Evolutionary conservation across 2,329 filamentous ascomycete genomes (phyloP).

Genomic region (Seiridium unicorne): DNA sequence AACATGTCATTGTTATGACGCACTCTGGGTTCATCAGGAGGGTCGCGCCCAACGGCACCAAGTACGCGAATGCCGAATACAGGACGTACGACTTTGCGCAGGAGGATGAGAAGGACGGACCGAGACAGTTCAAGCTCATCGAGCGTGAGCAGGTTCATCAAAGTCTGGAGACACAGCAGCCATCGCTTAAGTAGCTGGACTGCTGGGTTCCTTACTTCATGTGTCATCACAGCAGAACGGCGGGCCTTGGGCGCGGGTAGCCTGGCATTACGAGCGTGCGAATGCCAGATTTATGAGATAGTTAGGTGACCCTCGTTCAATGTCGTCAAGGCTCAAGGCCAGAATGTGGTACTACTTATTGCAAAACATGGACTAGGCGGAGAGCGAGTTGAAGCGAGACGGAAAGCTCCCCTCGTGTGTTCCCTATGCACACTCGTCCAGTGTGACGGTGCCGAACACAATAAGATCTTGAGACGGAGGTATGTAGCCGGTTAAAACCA

Average conservation of each 20-base stretch:
- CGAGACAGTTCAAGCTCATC: neutral
- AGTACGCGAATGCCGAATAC: conserved; percentile 27
- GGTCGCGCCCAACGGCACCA: conserved; percentile 20
- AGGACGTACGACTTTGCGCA: conserved; percentile 20
- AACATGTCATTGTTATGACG: conserved; percentile 28
- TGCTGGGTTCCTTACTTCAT: no score
- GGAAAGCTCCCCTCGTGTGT: no score
- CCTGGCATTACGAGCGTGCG: no score
- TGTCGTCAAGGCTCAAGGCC: no score
- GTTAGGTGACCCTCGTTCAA: no score
- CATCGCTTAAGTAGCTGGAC: neutral
- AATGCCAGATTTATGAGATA: no score
- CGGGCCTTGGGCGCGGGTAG: no score
- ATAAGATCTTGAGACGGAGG: neutral
- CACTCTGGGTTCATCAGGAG: conserved; percentile 28
- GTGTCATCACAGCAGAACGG: no score
- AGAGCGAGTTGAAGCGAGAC: no score
- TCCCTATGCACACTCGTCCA: no score
- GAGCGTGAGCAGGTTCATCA: neutral
- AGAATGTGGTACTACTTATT: no score
- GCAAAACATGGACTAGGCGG: no score
- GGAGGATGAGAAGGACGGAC: neutral
- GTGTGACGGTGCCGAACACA: neutral
- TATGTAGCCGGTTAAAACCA: conserved; percentile 33
- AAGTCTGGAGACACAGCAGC: neutral